Base-by-base conservation (phyloP, 257 asterid species). In the Rehmannia glutinosa region DNA sequence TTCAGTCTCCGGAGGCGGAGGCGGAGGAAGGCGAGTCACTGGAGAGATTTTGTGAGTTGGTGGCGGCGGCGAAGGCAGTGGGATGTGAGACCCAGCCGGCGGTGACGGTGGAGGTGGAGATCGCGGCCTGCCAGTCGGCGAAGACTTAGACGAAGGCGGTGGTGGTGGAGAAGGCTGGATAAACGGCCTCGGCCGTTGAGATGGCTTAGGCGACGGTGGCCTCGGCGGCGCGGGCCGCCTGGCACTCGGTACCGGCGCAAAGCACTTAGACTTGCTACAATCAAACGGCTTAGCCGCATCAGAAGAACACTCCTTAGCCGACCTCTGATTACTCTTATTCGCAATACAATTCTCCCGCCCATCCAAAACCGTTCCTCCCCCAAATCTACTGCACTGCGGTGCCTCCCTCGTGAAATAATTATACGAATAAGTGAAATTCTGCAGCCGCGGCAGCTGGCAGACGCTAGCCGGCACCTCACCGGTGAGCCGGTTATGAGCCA, bases 361-460 rank as follows among this genome's bases (percentile, higher is more conserved):
- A 6, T 52, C 60, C 0, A 25, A 23, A 3, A 25, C 15, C 4
- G 36, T 6, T 33, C 36, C 36, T 8, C 57, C 33, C n/a, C 33
- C 28, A 12, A 32, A 8, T 24, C 30, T 49, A 10, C 20, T 19
- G 28, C 56, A 49, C 60, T 52, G 60, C 36, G 36, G 36, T 6
- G 36, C 36, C 36, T 23, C 60, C 38, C 36, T 32, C 2, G 60
- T 52, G 60, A 49, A 52, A 13, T 24, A 52, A 13, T 52, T 52
- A 33, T 52, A 4, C 17, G 60, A 52, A 13, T 52, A 52, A 0
- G 60, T 52, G 36, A 23, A 23, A 52, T 52, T 52, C 60, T 52
- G 17, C 17, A 52, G 60, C 60, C 15, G 60, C 38, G 60, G 60
- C 60, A 52, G 60, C 60, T 52, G 60, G 33, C 60, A 52, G 4